Conservation (phyloP, 306 rosid genomes). For the Begonia masoniana region DNA sequence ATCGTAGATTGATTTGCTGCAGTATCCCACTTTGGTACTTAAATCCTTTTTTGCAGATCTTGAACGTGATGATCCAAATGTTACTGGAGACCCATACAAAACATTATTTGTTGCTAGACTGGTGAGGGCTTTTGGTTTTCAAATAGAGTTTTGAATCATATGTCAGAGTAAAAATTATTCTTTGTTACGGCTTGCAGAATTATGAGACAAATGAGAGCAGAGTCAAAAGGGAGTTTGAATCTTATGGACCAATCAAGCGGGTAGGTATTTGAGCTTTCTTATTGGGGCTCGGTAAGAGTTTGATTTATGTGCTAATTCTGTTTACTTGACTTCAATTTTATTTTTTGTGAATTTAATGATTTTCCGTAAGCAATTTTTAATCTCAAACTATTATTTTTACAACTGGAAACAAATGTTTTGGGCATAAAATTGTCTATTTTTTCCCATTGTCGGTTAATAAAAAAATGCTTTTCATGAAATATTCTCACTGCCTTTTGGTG, state of each 20-base stretch:
- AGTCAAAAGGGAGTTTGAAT: slow-evolving; percentile 96
- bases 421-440: too few relatives aligned
- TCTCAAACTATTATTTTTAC: too few relatives aligned
- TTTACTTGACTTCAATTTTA: too few relatives aligned
- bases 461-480: too few relatives aligned
- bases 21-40: slow-evolving; percentile 9
- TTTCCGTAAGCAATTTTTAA: too few relatives aligned
- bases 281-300: slow-evolving; percentile 84
- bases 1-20: not conserved
- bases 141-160: too few relatives aligned
- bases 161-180: not conserved
- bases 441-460: too few relatives aligned
- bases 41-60: slow-evolving; percentile 46
- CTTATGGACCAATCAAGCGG: slow-evolving; percentile 98
- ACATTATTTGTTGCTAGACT: slow-evolving; percentile 88
- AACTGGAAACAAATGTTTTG: too few relatives aligned
- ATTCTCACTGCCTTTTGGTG: too few relatives aligned
- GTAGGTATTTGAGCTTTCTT: slow-evolving; percentile 86
- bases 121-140: slow-evolving; percentile 30
- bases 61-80: slow-evolving; percentile 56
- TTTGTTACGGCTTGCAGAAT: slow-evolving; percentile 45
- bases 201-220: slow-evolving; percentile 95
- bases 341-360: too few relatives aligned
- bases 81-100: slow-evolving; percentile 96
- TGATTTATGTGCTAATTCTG: slow-evolving; percentile 13